Evolutionary conservation across 176 grass and related monocot species (phyloP), one percentile per base, ranked within the genome.

Genomic region (Oryza punctata): DNA sequence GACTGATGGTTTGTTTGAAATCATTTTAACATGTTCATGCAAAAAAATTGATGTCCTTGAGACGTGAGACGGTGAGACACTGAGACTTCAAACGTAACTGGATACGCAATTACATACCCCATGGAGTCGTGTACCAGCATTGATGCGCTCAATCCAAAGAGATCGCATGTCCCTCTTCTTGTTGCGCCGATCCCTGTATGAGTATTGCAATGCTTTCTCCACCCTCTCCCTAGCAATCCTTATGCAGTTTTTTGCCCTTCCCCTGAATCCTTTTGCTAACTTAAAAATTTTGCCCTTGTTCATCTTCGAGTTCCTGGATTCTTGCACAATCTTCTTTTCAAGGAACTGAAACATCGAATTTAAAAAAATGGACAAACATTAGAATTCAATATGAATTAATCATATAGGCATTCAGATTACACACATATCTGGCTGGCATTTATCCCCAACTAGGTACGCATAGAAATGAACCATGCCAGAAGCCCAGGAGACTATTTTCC

Each of bases 221-320:
- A 98, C 96, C 80, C 92, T 89, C 87, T 95, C 92, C 72, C 91
- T 80, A 46, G 92, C 91, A 65, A 98, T 95, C 57, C 95, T 78
- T 79, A 98, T 94, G 63, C 95, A 95, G 38, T 98, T 98, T 81
- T 98, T 98, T 7, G 92, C 96, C 24, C 92, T 89, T 59, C 96
- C 96, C 84, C 92, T 77, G 78, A 98, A 98, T 6, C 96, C 91
- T 87, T 93, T 95, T 1, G 95, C 95, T 81, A 95, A 33, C 87
- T 98, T 98, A 44, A 95, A 95, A 27, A 93, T 90, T 72, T 95
- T 94, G 25, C 90, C 90, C 72, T 98, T 95, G 92, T 98, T 98
- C 92, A 95, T 98, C 80, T 70, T 87, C 2, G 4, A 81, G 13
- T 33, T 54, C 0, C 8, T 37, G 23, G 33, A 13, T 16, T 72